A percentile compares a stretch with the other conserved stretches of the same genome.
phyloP scores from a whole-genome alignment of 2,329 filamentous ascomycete species.

The Tolypocladium endophyticum region DNA sequence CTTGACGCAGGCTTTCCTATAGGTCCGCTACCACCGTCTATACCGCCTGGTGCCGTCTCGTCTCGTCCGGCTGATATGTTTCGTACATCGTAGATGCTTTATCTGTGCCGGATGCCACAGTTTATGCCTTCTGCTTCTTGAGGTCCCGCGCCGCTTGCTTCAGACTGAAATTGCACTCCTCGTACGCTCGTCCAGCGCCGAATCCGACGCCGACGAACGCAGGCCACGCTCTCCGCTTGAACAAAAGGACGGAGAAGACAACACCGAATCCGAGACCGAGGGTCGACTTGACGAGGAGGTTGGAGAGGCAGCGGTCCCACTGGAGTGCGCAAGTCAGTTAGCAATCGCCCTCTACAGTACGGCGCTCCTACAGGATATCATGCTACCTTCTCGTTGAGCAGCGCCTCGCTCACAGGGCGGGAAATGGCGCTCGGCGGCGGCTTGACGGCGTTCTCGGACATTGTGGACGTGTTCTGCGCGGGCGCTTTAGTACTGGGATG shows the following conservation, averaged over 20 bases:
- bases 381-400: constrained; percentile 95
- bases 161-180: constrained; percentile 85
- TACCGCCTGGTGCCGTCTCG: constrained; percentile 3
- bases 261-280: constrained; percentile 95
- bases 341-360: background rate
- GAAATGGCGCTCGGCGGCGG: constrained; percentile 54
- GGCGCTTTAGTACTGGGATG: background rate
- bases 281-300: constrained; percentile 90
- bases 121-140: constrained; percentile 37
- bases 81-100: constrained; percentile 13
- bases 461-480: constrained; percentile 19
- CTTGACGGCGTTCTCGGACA: constrained; percentile 41
- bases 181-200: constrained; percentile 91
- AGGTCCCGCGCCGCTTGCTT: constrained; percentile 51
- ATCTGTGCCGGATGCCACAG: background rate
- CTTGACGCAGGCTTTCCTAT: background rate
- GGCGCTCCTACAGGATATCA: background rate
- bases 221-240: constrained; percentile 96
- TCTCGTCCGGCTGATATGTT: constrained; percentile 8
- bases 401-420: constrained; percentile 90
- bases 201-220: constrained; percentile 93
- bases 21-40: constrained; percentile 7
- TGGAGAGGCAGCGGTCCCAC: constrained; percentile 99
- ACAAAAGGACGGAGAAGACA: constrained; percentile 95
- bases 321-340: constrained; percentile 23